Base-by-base conservation (phyloP, 352 stramenopile genomes). In the Phytophthora chlamydospora region DNA sequence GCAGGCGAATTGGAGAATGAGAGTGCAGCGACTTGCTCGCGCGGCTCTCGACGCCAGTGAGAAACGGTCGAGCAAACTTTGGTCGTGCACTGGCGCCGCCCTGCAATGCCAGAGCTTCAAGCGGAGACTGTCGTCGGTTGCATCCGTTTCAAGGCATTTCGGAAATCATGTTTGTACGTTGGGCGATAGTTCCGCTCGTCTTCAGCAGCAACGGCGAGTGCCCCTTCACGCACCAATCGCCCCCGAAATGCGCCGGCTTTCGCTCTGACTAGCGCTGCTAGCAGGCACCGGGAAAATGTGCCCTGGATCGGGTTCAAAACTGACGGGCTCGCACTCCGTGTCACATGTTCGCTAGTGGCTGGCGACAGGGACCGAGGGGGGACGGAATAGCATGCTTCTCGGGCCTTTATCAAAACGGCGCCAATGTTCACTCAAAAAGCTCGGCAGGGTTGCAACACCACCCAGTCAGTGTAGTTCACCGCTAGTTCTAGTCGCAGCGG, bases 1-100 rank as follows among this genome's bases (percentile, higher is more conserved):
- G 53, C 42, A 63, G 59, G 61, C 51, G 55, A 75, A 70, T 66
- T 73, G 49, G 21, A 62, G 10, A 75, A 62, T 75, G 66, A 64
- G 51, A 60, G 31, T 4, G 33, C 8, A 17, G 14, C 16, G 39
- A 47, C 44, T 49, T 48, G 50, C 34, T 12, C 3, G 6, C 19
- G 24, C 10, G 33, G 5, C 10, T 8, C 31, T 44, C 27, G 29
- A 24, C 9, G 27, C 14, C 6, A 13, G 8, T 19, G 38, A 27
- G 41, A 57, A 51, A 31, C 14, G 32, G 6, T 48, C 48, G 7
- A 21, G n/a, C 27, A 38, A 58, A 49, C 42, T 11, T 34, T 38
- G n/a, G n/a, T n/a, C n/a, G n/a, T n/a, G n/a, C n/a, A n/a, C n/a
- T n/a, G n/a, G n/a, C n/a, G 21, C 10, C 46, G 33, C 33, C 34